A percentile compares a stretch with the other conserved stretches of the same genome.
Evolutionary conservation across 2,329 filamentous ascomycete genomes (phyloP).

Genomic region (Fusarium sp.): DNA sequence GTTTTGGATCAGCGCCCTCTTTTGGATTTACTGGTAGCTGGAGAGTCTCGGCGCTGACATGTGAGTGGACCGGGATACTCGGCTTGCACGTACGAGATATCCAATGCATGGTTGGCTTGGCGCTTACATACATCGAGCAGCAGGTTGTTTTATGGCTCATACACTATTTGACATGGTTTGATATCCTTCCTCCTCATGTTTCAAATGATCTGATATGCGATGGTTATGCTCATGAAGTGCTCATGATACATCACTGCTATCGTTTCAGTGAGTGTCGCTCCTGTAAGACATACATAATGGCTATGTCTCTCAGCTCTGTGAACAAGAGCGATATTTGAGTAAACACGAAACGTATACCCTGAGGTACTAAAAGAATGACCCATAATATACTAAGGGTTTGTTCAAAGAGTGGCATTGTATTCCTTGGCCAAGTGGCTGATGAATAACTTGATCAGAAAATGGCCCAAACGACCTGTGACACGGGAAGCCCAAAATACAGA

Average conservation of each 20-base stretch:
- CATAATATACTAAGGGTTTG: no score
- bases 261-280: background rate
- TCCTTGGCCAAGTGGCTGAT: no score
- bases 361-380: no score
- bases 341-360: no score
- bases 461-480: background rate
- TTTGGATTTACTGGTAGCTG: background rate
- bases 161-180: background rate
- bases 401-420: background rate
- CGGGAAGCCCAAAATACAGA: no score
- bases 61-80: conserved; percentile 1
- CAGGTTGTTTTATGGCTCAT: background rate
- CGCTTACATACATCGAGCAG: background rate
- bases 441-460: no score
- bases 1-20: background rate
- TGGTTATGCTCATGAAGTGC: background rate
- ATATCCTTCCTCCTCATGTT: background rate
- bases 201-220: background rate
- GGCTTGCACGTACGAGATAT: conserved; percentile 7
- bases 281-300: rapidly evolving
- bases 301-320: background rate
- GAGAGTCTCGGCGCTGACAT: background rate
- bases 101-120: conserved; percentile 8
- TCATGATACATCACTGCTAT: background rate
- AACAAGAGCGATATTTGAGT: no score